Base-by-base conservation (phyloP, 1,284 basidiomycete genomes). In the Irpex rosettiformis region DNA sequence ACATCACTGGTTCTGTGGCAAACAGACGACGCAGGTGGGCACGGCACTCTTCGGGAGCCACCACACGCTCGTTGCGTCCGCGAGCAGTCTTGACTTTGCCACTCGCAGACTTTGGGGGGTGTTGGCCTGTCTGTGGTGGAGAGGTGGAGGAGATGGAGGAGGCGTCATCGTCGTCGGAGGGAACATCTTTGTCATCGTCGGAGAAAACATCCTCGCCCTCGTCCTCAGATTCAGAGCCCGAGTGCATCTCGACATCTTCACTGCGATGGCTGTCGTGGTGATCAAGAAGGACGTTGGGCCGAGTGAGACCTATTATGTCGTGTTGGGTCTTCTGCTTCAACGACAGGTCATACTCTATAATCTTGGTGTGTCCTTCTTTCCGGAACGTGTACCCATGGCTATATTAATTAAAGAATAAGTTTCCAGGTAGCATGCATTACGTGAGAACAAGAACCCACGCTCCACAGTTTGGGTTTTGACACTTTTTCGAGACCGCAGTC, bases 351-450 rank as follows among this genome's bases (percentile, higher is more conserved):
- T 93, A 92, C 75, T 98, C 96, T 70, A 98, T 90, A 63, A 99
- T 85, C 76, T 98, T 98, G 60, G 93, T 92, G 69, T 93, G 83
- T 1, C 93, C 94, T 70, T 99, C 97, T 72, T 96, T 98, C 60
- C 96, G 88, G 74, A 94, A 93, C 0, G 92, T 91, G 69, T 93
- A 94, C 1, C 82, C 87, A 67, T 83, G 76, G n/a, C 94, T 96
- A 65, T 54, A 37, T 54, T 5, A 22, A 7, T 30, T 5, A 24
- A 27, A 45, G 16, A 24, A 18, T 47, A 30, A 25, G 24, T 11
- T 58, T 45, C 43, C 8, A 10, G 11, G 43, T 22, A 8, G 18
- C n/a, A 21, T 8, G n/a, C 43, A 13, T 47, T 47, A 59, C 11
- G 22, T 28, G 28, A n/a, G 58, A 33, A 54, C 2, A 4, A 11